These are phyloP conservation scores for Penicillium sp. DNA, from an alignment of 2,329 filamentous ascomycete species.

Conservation along the genomic window DNA sequence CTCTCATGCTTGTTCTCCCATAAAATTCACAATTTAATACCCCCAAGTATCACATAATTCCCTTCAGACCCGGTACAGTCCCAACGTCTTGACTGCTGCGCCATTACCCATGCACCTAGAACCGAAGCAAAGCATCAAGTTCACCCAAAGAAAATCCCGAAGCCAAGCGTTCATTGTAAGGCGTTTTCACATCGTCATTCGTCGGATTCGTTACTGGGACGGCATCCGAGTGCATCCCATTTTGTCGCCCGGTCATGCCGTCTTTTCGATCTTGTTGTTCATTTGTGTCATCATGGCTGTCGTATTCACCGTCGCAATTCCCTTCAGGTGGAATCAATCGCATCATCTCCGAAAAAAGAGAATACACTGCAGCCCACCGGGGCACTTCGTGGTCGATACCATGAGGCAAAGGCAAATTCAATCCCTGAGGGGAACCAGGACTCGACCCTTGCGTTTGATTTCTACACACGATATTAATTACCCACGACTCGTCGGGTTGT, in stretches of 20 bases:
- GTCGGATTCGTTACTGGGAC: not conserved
- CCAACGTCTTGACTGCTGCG: not conserved
- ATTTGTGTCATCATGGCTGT: not conserved
- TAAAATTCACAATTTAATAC: not conserved
- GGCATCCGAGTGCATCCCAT: not conserved
- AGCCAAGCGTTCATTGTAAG: not conserved
- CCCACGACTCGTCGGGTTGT: too few relatives aligned
- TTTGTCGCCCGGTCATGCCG: not conserved
- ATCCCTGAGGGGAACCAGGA: not conserved
- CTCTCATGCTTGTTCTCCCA: not conserved
- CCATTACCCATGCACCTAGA: not conserved
- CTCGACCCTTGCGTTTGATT: not conserved
- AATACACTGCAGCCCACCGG: constrained; percentile 8
- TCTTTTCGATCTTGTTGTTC: not conserved
- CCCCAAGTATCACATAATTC: not conserved
- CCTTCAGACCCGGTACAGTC: not conserved
- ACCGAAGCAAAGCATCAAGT: constrained; percentile 6
- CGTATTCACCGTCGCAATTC: not conserved
- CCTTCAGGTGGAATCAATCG: constrained; percentile 7
- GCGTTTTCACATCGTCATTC: not conserved
- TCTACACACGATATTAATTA: not conserved
- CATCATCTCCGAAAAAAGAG: constrained; percentile 6
- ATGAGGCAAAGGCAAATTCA: not conserved
- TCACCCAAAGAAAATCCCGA: constrained; percentile 1
- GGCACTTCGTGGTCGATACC: constrained; percentile 10